phyloP scores from a whole-genome alignment of 495 filamentous ascomycete genomes.

The Platismatia glauca region DNA sequence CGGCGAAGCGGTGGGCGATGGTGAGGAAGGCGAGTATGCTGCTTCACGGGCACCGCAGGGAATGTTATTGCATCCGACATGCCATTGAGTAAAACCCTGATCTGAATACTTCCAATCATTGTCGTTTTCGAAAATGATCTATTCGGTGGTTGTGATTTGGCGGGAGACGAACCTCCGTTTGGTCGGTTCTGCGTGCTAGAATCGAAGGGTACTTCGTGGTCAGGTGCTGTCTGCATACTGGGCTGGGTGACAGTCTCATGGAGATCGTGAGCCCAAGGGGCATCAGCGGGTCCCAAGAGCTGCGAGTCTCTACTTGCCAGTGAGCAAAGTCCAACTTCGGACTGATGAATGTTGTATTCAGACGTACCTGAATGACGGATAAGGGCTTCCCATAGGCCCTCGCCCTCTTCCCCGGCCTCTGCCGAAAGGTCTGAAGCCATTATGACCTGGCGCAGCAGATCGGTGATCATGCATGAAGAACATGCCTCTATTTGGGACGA shows the following conservation, averaged over 20 bases:
- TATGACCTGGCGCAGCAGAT: slow-evolving; percentile 60
- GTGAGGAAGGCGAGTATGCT: slow-evolving; percentile 87
- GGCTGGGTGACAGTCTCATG: slow-evolving; percentile 67
- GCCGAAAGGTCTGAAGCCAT: slow-evolving; percentile 65
- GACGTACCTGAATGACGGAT: slow-evolving; percentile 48
- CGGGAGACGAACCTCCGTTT: slow-evolving; percentile 35
- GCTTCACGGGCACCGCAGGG: slow-evolving; percentile 62
- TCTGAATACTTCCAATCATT: slow-evolving; percentile 67
- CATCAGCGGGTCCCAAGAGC: slow-evolving; percentile 50
- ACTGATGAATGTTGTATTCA: not conserved
- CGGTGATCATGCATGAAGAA: slow-evolving; percentile 98
- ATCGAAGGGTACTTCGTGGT: slow-evolving; percentile 6
- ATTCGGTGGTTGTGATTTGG: slow-evolving; percentile 47
- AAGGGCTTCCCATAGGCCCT: slow-evolving; percentile 48
- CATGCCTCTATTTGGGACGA: slow-evolving; percentile 86
- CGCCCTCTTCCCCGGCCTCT: slow-evolving; percentile 48
- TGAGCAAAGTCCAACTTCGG: slow-evolving; percentile 16
- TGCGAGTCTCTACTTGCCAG: slow-evolving; percentile 33
- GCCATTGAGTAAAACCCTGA: slow-evolving; percentile 68
- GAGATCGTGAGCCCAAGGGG: slow-evolving; percentile 89
- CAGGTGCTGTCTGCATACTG: slow-evolving; percentile 32
- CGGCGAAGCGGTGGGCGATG: slow-evolving; percentile 89
- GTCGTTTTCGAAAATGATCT: slow-evolving; percentile 58
- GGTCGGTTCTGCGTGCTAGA: slow-evolving; percentile 20
- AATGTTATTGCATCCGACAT: slow-evolving; percentile 66